Evolutionary conservation across 164 flowering plant species (phyloP).

Genomic region (Umbilicus rupestris): DNA sequence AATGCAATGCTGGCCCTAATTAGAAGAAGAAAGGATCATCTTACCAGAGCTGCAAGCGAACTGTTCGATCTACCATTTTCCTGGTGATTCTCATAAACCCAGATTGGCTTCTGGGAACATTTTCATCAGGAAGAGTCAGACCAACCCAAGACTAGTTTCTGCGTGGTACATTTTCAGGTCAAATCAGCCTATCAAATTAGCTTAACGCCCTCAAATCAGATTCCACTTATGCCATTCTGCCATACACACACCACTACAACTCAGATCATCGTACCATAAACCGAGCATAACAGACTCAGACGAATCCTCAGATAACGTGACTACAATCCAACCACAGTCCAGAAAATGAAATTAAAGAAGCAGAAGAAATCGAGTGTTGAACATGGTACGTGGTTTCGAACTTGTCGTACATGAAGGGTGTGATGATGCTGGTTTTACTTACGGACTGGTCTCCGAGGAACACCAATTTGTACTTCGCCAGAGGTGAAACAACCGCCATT

Average conservation of each 20-base stretch:
- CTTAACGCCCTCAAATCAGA: no score
- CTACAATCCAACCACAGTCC: background rate
- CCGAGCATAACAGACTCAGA: no score
- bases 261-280: no score
- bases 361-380: background rate
- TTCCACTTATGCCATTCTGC: no score
- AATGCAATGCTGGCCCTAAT: background rate
- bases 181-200: no score
- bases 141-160: no score
- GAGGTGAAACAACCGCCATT: conserved; percentile 73
- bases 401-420: conserved; percentile 86
- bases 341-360: background rate
- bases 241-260: no score
- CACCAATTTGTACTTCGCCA: conserved; percentile 76
- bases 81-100: no score
- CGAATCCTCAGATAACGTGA: background rate
- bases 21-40: conserved; percentile 2
- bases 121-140: no score
- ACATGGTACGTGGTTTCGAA: conserved; percentile 87
- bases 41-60: conserved; percentile 32
- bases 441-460: no score
- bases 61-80: conserved; percentile 14
- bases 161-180: no score
- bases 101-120: no score
- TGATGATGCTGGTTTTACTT: conserved; percentile 87